Percentiles rank a stretch among this genome's conserved stretches.
Evolutionary conservation across 306 rosid species (phyloP).

Genomic region (barrel medic (Medicago truncatula)): MtrunA17r5.0-ANR NC_053044.1:7309501-7310000

Average conservation of each 20-base stretch:
- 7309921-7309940: not conserved
- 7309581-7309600: not conserved
- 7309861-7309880: not conserved
- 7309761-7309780: not conserved
- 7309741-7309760: not conserved
- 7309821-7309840: not conserved
- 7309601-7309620: not conserved
- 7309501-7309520: not conserved
- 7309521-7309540: not conserved
- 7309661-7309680: not conserved
- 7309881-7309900: not conserved
- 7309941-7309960: not conserved
- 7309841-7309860: not conserved
- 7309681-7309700: not conserved
- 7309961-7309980: not conserved
- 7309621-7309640: not conserved
- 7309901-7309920: not conserved
- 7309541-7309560: not conserved
- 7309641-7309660: not conserved
- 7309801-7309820: not conserved
- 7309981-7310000: no score
- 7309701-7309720: not conserved
- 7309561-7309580: not conserved
- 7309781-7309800: not conserved
- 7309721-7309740: not conserved